A percentile compares a stretch with the other conserved stretches of the same genome.
These are phyloP conservation scores for Neofusicoccum ribis DNA, from an alignment of 2,329 filamentous ascomycete species.

Conservation along the genomic window DNA sequence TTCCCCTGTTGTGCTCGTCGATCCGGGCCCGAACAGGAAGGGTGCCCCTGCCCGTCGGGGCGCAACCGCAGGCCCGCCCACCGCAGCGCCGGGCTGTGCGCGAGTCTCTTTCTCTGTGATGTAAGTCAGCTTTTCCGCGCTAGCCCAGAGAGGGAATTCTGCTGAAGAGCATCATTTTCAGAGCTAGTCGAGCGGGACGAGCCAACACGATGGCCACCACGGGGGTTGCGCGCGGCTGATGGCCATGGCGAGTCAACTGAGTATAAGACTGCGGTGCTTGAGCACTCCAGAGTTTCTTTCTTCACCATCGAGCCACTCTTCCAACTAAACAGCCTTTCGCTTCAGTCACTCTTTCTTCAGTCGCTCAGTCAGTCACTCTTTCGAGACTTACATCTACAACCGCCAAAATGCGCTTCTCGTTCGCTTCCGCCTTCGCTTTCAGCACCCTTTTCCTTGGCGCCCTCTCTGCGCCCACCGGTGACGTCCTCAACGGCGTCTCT, in stretches of 20 bases:
- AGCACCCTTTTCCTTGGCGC: constrained; percentile 19
- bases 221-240: not conserved
- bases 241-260: constrained; percentile 14
- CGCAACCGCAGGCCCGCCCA: constrained; percentile 10
- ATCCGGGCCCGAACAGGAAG: not conserved
- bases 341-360: constrained; percentile 19
- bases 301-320: constrained; percentile 19
- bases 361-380: constrained; percentile 12
- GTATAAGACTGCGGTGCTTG: constrained; percentile 17
- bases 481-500: not conserved
- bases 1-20: constrained; percentile 2
- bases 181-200: constrained; percentile 1
- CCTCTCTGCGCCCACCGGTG: constrained; percentile 18
- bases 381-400: constrained; percentile 14
- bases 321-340: constrained; percentile 18
- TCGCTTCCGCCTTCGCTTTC: constrained; percentile 20
- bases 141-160: constrained; percentile 2
- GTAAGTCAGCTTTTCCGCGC: not conserved
- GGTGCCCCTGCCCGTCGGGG: not conserved
- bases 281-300: constrained; percentile 9
- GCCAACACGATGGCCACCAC: constrained; percentile 7
- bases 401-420: constrained; percentile 20
- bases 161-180: constrained; percentile 20
- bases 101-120: not conserved
- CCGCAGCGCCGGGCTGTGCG: not conserved